phyloP scores from a whole-genome alignment of 306 rosid genomes.

The Prunus salicina region DNA sequence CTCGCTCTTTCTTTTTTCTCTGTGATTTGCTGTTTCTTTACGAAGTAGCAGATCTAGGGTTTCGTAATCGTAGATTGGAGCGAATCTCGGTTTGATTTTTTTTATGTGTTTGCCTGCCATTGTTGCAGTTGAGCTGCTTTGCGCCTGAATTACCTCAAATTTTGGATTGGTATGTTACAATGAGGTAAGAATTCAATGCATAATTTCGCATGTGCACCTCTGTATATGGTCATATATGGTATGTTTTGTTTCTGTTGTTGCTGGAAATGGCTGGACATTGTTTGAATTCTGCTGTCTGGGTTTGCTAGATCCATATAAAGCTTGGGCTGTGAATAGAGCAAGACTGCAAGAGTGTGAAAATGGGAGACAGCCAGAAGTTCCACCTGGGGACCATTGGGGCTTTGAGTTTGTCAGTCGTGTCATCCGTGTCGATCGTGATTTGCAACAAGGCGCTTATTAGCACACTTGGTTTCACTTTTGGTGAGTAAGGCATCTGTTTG shows the following conservation, averaged over 20 bases:
- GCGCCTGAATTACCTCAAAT: neutral
- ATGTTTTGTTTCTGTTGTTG: neutral
- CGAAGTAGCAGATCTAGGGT: constrained; percentile 33
- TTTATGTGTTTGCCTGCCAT: neutral
- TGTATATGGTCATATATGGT: neutral
- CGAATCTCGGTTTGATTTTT: neutral
- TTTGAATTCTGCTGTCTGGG: constrained; percentile 2
- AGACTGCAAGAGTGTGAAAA: constrained; percentile 15
- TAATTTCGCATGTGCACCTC: neutral
- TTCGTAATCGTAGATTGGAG: neutral
- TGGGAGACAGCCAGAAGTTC: constrained; percentile 66
- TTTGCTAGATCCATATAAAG: constrained; percentile 26
- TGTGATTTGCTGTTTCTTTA: neutral
- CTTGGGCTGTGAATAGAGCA: constrained; percentile 5
- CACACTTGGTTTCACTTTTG: constrained; percentile 65
- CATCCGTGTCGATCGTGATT: constrained; percentile 81
- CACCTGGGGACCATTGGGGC: constrained; percentile 84
- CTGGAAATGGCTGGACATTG: neutral
- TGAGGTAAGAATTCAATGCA: constrained; percentile 25
- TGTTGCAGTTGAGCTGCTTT: constrained; percentile 22
- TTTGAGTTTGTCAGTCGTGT: constrained; percentile 71
- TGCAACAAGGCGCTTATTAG: constrained; percentile 80
- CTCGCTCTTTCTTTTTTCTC: neutral
- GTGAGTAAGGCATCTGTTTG: constrained; percentile 31
- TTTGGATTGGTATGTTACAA: constrained; percentile 3